phyloP scores from a whole-genome alignment of 108 stramenopile genomes.

The Bacterosira constricta region DNA sequence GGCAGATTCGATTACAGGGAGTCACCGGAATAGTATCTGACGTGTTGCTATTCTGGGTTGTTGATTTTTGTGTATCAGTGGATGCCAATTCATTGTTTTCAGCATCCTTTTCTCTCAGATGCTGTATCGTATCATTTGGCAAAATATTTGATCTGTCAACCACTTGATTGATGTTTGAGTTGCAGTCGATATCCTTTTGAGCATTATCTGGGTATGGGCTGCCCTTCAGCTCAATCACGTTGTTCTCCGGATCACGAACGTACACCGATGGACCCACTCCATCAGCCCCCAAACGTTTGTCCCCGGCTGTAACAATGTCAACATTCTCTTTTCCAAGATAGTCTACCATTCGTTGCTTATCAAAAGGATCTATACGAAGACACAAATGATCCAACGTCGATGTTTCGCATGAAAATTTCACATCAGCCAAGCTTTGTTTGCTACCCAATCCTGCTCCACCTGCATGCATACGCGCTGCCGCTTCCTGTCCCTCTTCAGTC shows the following conservation, averaged over 20 bases:
- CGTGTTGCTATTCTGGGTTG: too few species aligned
- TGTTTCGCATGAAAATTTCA: constrained; percentile 21
- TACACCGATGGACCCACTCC: constrained; percentile 53
- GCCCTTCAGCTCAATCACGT: constrained; percentile 54
- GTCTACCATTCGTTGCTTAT: constrained; percentile 20
- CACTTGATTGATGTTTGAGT: neutral
- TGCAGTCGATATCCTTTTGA: neutral
- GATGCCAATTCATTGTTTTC: too few species aligned
- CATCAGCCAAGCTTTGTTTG: constrained; percentile 5
- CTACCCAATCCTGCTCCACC: constrained; percentile 30
- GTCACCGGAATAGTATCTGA: too few species aligned
- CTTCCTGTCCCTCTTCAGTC: constrained; percentile 30
- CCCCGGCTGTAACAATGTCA: constrained; percentile 35
- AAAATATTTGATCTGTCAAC: neutral
- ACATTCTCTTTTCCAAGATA: constrained; percentile 32
- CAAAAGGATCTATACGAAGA: constrained; percentile 49
- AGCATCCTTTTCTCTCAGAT: too few species aligned
- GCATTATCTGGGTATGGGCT: neutral
- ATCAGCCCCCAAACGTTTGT: constrained; percentile 50
- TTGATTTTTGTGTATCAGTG: too few species aligned
- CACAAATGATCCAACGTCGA: constrained; percentile 57
- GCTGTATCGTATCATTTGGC: neutral
- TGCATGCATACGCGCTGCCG: constrained; percentile 23
- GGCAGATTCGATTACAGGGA: constrained; percentile 9
- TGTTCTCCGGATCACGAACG: constrained; percentile 53